A percentile compares a stretch with the other conserved stretches of the same genome.
phyloP scores from a whole-genome alignment of 345 rosid species.

The Psidium guajava region DNA sequence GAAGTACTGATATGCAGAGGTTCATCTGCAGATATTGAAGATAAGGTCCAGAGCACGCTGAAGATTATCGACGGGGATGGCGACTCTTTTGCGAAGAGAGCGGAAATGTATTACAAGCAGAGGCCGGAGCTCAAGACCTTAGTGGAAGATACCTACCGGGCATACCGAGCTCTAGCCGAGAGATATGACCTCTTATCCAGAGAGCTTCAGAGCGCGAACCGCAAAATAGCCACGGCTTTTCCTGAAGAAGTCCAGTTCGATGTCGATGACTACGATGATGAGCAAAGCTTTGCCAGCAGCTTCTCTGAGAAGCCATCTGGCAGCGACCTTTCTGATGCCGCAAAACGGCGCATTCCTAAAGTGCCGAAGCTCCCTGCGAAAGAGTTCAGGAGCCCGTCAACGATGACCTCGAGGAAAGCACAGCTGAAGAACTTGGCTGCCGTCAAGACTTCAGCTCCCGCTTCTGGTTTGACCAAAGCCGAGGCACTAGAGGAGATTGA shows the following conservation, averaged over 20 bases:
- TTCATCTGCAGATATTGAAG: conserved; percentile 9
- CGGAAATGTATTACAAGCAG: conserved; percentile 9
- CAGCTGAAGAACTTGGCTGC: conserved; percentile 15
- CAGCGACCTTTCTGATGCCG: background rate
- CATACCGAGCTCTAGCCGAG: conserved; percentile 10
- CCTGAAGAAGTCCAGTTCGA: conserved; percentile 8
- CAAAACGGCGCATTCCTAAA: conserved; percentile 26
- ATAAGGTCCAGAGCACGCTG: conserved; percentile 1
- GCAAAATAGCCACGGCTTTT: conserved; percentile 7
- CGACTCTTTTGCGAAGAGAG: conserved; percentile 9
- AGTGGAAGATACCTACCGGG: conserved; percentile 7
- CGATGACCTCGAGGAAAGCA: conserved; percentile 21
- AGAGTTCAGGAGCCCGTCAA: conserved; percentile 28
- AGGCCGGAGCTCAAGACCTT: conserved; percentile 9
- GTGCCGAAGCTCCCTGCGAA: conserved; percentile 35
- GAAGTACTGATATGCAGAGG: background rate
- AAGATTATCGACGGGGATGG: conserved; percentile 9
- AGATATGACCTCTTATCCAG: conserved; percentile 9
- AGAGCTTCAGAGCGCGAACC: conserved; percentile 10
- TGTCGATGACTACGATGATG: background rate
- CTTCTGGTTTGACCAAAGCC: conserved; percentile 40
- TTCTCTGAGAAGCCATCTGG: background rate
- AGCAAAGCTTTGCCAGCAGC: background rate
- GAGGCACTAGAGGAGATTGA: conserved; percentile 60
- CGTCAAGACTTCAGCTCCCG: conserved; percentile 11